Evolutionary conservation across 192 early-diverging fungal genomes (phyloP).

Genomic region (Rhizophagus sp.): DNA sequence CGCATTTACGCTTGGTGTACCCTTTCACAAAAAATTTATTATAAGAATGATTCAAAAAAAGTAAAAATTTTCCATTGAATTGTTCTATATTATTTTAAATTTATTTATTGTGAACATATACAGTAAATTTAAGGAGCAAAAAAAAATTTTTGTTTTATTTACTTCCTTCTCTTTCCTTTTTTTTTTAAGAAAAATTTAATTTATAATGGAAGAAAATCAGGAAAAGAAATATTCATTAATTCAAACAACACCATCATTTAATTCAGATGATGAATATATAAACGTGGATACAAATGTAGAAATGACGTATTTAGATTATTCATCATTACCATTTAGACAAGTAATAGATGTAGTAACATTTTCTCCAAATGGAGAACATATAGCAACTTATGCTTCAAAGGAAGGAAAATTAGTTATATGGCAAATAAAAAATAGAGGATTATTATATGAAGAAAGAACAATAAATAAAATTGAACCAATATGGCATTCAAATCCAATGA

Average conservation of each 20-base stretch:
- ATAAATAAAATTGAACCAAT: not conserved
- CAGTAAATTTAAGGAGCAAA: too few species aligned
- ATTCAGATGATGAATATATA: not conserved
- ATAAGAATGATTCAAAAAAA: too few species aligned
- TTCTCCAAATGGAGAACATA: not conserved
- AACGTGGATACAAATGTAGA: not conserved
- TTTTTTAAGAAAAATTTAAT: too few species aligned
- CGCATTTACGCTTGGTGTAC: too few species aligned
- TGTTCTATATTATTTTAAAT: too few species aligned
- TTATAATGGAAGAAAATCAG: not conserved
- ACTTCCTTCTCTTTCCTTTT: too few species aligned
- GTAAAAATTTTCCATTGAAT: too few species aligned
- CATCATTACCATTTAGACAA: not conserved
- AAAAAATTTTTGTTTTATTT: too few species aligned
- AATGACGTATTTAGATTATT: not conserved
- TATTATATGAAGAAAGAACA: not conserved
- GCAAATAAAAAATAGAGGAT: not conserved
- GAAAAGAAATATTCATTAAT: not conserved
- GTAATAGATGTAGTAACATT: not conserved
- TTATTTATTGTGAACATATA: too few species aligned
- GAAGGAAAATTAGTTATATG: constrained; percentile 10
- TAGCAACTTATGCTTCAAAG: constrained; percentile 5
- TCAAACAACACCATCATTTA: not conserved
- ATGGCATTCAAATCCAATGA: not conserved
- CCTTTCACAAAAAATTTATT: too few species aligned